Conservation (phyloP, 2,329 filamentous ascomycete species). For the Fusarium avenaceum region DNA sequence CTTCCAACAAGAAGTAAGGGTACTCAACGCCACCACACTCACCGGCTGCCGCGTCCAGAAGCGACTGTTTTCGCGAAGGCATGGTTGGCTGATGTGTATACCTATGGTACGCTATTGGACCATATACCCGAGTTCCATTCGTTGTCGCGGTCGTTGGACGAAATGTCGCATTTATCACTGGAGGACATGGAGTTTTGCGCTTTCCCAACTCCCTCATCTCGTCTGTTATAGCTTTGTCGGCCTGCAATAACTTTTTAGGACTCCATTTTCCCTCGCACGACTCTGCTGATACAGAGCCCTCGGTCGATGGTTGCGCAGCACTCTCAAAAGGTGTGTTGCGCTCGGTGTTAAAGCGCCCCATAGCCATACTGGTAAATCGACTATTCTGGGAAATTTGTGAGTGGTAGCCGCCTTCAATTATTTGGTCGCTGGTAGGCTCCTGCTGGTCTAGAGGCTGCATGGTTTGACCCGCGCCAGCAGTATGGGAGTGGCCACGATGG, state of each 20-base stretch:
- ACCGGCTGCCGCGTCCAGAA: conserved; percentile 22
- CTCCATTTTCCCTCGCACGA: conserved; percentile 32
- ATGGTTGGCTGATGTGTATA: conserved; percentile 7
- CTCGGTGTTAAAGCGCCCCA: not conserved
- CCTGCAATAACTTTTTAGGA: conserved; percentile 29
- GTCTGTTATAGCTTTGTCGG: conserved; percentile 18
- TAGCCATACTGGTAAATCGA: not conserved
- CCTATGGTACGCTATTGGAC: not conserved
- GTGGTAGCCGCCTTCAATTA: conserved; percentile 56
- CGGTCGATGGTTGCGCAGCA: not conserved
- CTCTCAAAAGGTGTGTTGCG: not conserved
- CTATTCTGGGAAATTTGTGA: not conserved
- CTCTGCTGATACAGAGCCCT: conserved; percentile 19
- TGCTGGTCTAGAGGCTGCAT: conserved; percentile 26
- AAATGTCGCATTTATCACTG: conserved; percentile 8
- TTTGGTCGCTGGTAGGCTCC: conserved; percentile 64
- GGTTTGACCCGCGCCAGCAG: not conserved
- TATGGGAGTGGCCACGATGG: not conserved
- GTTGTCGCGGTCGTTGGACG: conserved; percentile 1
- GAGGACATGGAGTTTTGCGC: not conserved
- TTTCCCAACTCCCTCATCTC: not conserved
- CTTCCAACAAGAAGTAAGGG: not conserved
- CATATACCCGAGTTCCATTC: conserved; percentile 3
- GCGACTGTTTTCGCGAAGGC: conserved; percentile 3
- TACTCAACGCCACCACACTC: not conserved